These are phyloP conservation scores for Beta lomatogona DNA, from an alignment of 179 eudicot genomes.

Conservation along the genomic window DNA sequence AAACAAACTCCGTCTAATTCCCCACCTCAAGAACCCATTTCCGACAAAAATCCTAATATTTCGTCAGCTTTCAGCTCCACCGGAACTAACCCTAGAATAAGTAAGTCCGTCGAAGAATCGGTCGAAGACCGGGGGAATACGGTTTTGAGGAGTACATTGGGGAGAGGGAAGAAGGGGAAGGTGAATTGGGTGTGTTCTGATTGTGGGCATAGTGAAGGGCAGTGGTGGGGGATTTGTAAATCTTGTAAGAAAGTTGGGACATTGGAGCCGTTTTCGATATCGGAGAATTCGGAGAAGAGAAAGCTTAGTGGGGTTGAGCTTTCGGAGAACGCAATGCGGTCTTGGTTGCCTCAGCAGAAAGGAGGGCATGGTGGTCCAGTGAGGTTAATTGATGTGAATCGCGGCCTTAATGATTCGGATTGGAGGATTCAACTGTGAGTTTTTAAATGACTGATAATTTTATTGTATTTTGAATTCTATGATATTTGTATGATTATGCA, in stretches of 20 bases:
- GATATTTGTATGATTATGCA: not conserved
- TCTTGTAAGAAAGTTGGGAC: slow-evolving; percentile 54
- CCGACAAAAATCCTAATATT: slow-evolving; percentile 27
- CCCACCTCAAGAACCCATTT: not conserved
- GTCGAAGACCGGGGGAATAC: slow-evolving; percentile 3
- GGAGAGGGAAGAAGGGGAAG: slow-evolving; percentile 53
- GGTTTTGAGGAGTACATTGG: slow-evolving; percentile 17
- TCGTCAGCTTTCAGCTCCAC: slow-evolving; percentile 33
- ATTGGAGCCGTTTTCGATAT: slow-evolving; percentile 44
- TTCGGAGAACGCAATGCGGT: slow-evolving; percentile 53
- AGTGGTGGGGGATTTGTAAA: slow-evolving; percentile 91
- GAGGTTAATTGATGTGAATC: slow-evolving; percentile 69
- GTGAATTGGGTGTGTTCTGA: slow-evolving; percentile 60
- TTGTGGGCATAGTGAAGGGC: slow-evolving; percentile 71
- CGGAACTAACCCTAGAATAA: slow-evolving; percentile 4
- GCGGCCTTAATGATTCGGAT: slow-evolving; percentile 49
- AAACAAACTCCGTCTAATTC: slow-evolving; percentile 23
- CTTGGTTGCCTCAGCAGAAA: slow-evolving; percentile 65
- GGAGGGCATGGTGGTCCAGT: slow-evolving; percentile 45
- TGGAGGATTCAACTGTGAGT: slow-evolving; percentile 93
- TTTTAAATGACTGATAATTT: not conserved
- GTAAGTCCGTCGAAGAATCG: slow-evolving; percentile 21
- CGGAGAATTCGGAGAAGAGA: slow-evolving; percentile 32
- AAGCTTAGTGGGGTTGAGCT: slow-evolving; percentile 49
- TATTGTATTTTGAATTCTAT: not conserved